Conservation (phyloP, 768 basidiomycete genomes). For the Psilocybe azurescens region DNA sequence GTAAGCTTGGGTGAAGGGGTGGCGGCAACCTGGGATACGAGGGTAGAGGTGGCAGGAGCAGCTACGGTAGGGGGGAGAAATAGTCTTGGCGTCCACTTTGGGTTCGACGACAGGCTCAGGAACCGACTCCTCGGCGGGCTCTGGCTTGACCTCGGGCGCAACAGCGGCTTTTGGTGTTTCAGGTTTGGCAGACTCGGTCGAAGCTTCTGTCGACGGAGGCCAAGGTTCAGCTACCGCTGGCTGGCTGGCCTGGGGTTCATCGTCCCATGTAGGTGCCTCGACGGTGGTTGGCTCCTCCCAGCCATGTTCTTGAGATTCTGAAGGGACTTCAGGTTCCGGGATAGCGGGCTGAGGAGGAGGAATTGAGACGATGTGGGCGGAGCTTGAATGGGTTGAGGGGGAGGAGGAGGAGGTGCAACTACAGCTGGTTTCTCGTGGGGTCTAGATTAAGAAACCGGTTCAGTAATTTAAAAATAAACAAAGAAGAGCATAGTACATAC, state of each 20-base stretch:
- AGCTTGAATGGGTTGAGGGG: conserved; percentile 38
- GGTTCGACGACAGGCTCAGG: conserved; percentile 37
- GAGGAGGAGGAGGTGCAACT: conserved; percentile 38
- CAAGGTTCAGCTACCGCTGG: conserved; percentile 40
- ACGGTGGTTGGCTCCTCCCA: conserved; percentile 81
- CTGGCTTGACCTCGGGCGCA: conserved; percentile 12
- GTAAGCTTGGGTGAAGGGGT: conserved; percentile 57
- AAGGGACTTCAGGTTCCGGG: conserved; percentile 37
- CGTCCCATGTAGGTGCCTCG: conserved; percentile 74
- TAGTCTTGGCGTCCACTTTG: conserved; percentile 38
- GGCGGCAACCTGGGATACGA: conserved; percentile 37
- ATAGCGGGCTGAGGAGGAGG: conserved; percentile 27
- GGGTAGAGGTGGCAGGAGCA: conserved; percentile 31
- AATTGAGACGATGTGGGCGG: conserved; percentile 35
- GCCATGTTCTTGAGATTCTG: conserved; percentile 40
- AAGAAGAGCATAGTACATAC: conserved; percentile 41
- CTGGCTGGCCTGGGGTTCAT: conserved; percentile 55
- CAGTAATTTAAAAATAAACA: conserved; percentile 10
- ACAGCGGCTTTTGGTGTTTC: conserved; percentile 8
- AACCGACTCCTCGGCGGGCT: conserved; percentile 31
- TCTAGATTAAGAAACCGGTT: conserved; percentile 35
- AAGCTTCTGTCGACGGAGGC: conserved; percentile 32
- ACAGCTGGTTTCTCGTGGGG: conserved; percentile 69
- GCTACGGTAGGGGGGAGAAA: conserved; percentile 38
- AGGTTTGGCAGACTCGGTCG: conserved; percentile 21